phyloP scores from a whole-genome alignment of 768 basidiomycete species.

The Tephrocybe sp. region DNA sequence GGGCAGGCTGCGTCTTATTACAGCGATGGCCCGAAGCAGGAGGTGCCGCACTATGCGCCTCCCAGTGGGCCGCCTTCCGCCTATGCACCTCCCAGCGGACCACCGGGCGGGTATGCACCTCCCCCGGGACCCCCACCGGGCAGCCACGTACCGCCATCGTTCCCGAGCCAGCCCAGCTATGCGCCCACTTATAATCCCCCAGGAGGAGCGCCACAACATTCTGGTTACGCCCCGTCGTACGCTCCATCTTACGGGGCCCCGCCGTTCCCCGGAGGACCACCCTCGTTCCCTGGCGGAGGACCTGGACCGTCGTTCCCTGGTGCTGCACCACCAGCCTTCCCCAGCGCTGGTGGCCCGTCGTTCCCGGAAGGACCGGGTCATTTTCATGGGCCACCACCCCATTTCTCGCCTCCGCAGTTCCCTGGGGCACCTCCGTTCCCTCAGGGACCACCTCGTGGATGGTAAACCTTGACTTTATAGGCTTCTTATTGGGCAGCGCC shows the following conservation, averaged over 20 bases:
- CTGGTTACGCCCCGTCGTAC: constrained; percentile 33
- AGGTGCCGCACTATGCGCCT: constrained; percentile 20
- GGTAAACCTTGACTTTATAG: too few species aligned
- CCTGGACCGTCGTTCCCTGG: too few species aligned
- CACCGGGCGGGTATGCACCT: constrained; percentile 22
- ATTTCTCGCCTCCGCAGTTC: constrained; percentile 30
- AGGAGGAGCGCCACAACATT: constrained; percentile 14
- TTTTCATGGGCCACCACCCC: too few species aligned
- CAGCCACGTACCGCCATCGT: constrained; percentile 20
- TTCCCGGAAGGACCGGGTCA: constrained; percentile 25
- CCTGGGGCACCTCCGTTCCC: constrained; percentile 22
- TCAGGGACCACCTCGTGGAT: too few species aligned
- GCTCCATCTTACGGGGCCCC: constrained; percentile 33
- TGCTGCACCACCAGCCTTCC: too few species aligned
- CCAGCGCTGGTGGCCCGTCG: too few species aligned
- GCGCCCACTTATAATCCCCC: constrained; percentile 15
- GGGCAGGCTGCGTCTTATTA: constrained; percentile 33
- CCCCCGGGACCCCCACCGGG: constrained; percentile 28
- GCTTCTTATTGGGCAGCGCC: too few species aligned
- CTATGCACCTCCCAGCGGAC: constrained; percentile 27
- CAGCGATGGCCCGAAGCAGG: constrained; percentile 7
- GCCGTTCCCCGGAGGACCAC: constrained; percentile 21
- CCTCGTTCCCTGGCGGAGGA: constrained; percentile 20
- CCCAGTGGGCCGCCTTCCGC: constrained; percentile 25
- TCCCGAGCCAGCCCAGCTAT: constrained; percentile 14